Evolutionary conservation across 805 yeast genomes (phyloP).

Genomic region (Candida nitratophila): DNA sequence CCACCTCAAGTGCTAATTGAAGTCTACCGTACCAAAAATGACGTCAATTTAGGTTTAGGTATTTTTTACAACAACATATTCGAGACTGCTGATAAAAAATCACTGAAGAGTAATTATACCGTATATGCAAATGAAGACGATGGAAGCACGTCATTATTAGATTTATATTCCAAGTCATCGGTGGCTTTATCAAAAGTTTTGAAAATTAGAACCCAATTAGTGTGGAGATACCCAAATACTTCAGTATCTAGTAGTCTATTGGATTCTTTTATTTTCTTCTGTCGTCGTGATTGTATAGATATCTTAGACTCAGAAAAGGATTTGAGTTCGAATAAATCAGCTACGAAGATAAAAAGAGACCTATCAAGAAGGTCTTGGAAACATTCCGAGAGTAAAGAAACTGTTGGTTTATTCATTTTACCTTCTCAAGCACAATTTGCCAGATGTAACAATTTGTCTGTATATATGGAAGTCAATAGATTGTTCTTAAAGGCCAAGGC

Average conservation of each 20-base stretch:
- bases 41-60: slow-evolving; percentile 62
- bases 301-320: slow-evolving; percentile 35
- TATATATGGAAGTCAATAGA: slow-evolving; percentile 87
- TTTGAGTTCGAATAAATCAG: slow-evolving; percentile 34
- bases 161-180: slow-evolving; percentile 60
- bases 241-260: slow-evolving; percentile 70
- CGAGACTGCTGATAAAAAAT: slow-evolving; percentile 75
- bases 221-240: slow-evolving; percentile 81
- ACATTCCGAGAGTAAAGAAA: slow-evolving; percentile 51
- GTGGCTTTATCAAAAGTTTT: slow-evolving; percentile 68
- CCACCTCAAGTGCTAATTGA: slow-evolving; percentile 88
- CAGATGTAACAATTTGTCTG: slow-evolving; percentile 70
- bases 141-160: slow-evolving; percentile 49
- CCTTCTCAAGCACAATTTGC: slow-evolving; percentile 68
- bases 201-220: slow-evolving; percentile 74
- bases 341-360: slow-evolving; percentile 71
- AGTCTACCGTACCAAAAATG: slow-evolving; percentile 67
- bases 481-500: slow-evolving; percentile 64
- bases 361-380: slow-evolving; percentile 90
- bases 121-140: slow-evolving; percentile 47
- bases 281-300: slow-evolving; percentile 45
- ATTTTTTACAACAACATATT: slow-evolving; percentile 69
- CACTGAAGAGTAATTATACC: slow-evolving; percentile 60
- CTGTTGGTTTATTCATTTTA: slow-evolving; percentile 61
- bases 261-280: slow-evolving; percentile 66